Evolutionary conservation across 441 rosid genomes (phyloP).

Genomic region (Manihot esculenta): DNA sequence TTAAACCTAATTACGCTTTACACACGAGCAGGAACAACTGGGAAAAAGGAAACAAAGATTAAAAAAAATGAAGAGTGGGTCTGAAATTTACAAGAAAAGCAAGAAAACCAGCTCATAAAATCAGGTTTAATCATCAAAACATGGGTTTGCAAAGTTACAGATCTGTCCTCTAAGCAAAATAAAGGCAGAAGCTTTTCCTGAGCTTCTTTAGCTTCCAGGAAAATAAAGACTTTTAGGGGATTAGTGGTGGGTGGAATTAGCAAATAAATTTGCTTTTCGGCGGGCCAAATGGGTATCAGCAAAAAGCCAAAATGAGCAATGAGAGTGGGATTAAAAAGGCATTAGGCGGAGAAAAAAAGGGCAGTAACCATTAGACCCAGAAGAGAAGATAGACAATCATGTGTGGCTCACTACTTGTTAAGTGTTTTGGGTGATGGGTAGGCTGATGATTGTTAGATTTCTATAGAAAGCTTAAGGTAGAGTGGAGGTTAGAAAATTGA

Average conservation of each 20-base stretch:
- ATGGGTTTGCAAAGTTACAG: slow-evolving; percentile 25
- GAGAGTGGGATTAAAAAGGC: neutral
- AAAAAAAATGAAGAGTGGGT: neutral
- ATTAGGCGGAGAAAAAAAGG: neutral
- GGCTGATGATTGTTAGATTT: too few relatives aligned
- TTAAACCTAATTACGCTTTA: neutral
- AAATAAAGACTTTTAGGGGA: neutral
- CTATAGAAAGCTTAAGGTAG: too few relatives aligned
- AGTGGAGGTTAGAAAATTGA: too few relatives aligned
- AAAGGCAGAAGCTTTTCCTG: slow-evolving; percentile 23
- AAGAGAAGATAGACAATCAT: neutral
- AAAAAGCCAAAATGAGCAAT: slow-evolving; percentile 11
- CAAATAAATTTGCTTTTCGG: slow-evolving; percentile 10
- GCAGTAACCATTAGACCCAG: neutral
- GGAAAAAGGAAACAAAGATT: neutral
- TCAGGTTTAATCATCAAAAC: slow-evolving; percentile 6
- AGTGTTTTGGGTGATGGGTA: slow-evolving; percentile 2
- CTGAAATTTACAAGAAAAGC: neutral
- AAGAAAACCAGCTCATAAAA: slow-evolving; percentile 11
- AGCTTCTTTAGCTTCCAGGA: neutral
- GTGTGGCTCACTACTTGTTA: slow-evolving; percentile 1
- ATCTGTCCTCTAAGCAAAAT: slow-evolving; percentile 32
- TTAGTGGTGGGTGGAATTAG: slow-evolving; percentile 3
- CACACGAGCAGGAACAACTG: neutral
- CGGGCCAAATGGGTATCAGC: slow-evolving; percentile 3